These are phyloP conservation scores for Phytophthora vignae DNA, from an alignment of 352 stramenopile species.

Conservation along the genomic window DNA sequence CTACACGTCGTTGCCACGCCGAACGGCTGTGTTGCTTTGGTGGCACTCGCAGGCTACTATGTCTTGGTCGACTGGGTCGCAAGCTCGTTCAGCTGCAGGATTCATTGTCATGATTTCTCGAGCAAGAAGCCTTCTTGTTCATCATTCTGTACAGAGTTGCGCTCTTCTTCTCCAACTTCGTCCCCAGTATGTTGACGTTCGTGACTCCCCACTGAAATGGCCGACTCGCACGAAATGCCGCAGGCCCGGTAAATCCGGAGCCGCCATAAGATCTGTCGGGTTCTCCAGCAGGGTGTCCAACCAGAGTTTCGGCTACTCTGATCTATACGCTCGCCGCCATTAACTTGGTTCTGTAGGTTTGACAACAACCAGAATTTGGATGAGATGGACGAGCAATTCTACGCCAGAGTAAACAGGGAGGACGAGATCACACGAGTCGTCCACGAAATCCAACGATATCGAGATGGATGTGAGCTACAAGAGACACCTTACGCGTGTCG, in stretches of 20 bases:
- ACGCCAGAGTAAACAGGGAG: conserved; percentile 32
- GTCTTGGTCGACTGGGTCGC: conserved; percentile 43
- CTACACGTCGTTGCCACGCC: conserved; percentile 55
- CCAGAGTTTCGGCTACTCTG: conserved; percentile 17
- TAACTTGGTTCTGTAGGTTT: conserved; percentile 58
- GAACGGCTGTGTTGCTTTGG: conserved; percentile 59
- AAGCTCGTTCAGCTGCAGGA: too few relatives aligned
- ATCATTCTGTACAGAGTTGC: too few relatives aligned
- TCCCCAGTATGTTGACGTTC: too few relatives aligned
- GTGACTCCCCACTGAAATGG: too few relatives aligned
- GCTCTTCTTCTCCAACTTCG: too few relatives aligned
- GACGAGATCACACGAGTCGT: too few relatives aligned
- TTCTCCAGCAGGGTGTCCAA: conserved; percentile 24
- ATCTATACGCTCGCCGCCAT: conserved; percentile 52
- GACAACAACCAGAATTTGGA: conserved; percentile 37
- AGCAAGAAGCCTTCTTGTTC: too few relatives aligned
- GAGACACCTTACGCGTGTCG: too few relatives aligned
- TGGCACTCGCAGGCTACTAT: conserved; percentile 75
- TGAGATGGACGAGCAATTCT: conserved; percentile 58
- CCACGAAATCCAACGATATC: too few relatives aligned
- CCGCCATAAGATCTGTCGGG: conserved; percentile 21
- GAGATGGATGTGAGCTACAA: too few relatives aligned
- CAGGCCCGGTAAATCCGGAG: conserved; percentile 47
- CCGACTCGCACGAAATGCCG: conserved; percentile 71
- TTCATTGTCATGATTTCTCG: too few relatives aligned